Evolutionary conservation across 768 basidiomycete genomes (phyloP), one percentile per base, ranked within the genome.

Genomic region (Suillus subaureus): DNA sequence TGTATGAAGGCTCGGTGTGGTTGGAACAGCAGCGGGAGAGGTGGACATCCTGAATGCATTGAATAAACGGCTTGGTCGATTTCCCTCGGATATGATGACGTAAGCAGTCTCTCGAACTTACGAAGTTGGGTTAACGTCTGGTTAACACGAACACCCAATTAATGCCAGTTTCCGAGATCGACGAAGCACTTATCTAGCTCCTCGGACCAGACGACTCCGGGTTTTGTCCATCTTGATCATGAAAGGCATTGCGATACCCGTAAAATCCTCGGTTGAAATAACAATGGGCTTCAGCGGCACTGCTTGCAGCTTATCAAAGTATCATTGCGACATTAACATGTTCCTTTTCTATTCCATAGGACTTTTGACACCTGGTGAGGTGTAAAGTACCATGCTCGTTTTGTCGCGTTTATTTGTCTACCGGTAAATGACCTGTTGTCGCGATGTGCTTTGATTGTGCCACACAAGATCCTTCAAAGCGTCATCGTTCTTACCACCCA

Each of bases 1-100:
- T 21, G 74, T 62, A 55, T 74, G 76, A 49, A 75, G 63, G 54
- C 71, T 75, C 23, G 70, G 70, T 0, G 75, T 77, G 67, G 72
- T 76, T 33, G 74, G 75, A 49, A 70, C 73, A 11, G 74, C 61
- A 7, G 74, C 61, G 6, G 74, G 73, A 9, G 73, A 66, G 5
- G 73, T 66, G 49, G 75, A 75, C 73, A 77, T 75, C 35, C 35
- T 35, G 35, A 35, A 35, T 35, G 35, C 33, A 33, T 33, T 5
- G 6, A 33, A 33, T 6, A 33, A 33, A 33, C 33, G 6, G 33
- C 33, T 33, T 33, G 33, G 33, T 33, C 6, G 33, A 33, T 33
- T 33, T 33, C 33, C 33, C 33, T 33, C 31, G 2, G 33, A 35
- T 35, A 35, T 35, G 33, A 35, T 35, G 33, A 35, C 8, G 33